Conservation (phyloP, 768 basidiomycete genomes). For the Leccinum barrowsii region DNA sequence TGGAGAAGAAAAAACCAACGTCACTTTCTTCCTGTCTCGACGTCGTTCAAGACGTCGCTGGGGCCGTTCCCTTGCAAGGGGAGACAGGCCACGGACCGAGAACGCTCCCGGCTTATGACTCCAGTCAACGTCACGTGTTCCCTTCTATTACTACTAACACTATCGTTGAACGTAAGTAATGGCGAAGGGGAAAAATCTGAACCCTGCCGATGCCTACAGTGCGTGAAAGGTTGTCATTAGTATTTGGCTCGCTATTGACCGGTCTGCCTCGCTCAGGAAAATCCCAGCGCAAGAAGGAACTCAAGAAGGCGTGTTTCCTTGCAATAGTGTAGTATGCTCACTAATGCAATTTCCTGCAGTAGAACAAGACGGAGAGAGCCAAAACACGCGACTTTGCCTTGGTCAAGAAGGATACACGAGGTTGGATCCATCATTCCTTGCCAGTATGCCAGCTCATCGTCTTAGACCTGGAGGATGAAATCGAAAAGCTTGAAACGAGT, state of each 20-base stretch:
- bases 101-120: conserved; percentile 16
- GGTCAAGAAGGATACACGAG: conserved; percentile 91
- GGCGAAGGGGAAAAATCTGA: conserved; percentile 82
- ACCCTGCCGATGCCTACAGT: conserved; percentile 95
- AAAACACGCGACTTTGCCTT: conserved; percentile 86
- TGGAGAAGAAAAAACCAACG: conserved; percentile 16
- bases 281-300: conserved; percentile 87
- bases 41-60: conserved; percentile 15
- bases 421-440: conserved; percentile 35
- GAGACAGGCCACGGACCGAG: conserved; percentile 30
- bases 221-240: conserved; percentile 3
- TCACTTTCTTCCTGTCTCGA: conserved; percentile 10
- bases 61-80: conserved; percentile 50
- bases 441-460: conserved; percentile 4
- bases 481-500: conserved; percentile 58
- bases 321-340: conserved; percentile 11
- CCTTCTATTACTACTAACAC: not conserved
- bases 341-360: conserved; percentile 39
- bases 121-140: conserved; percentile 27
- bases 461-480: conserved; percentile 78
- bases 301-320: conserved; percentile 67
- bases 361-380: conserved; percentile 86
- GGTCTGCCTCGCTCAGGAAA: conserved; percentile 58
- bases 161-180: conserved; percentile 34
- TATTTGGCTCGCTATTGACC: conserved; percentile 1